These are phyloP conservation scores for Lodderomyces jiufengensis DNA, from an alignment of 1,139 yeast genomes.

Conservation along the genomic window DNA sequence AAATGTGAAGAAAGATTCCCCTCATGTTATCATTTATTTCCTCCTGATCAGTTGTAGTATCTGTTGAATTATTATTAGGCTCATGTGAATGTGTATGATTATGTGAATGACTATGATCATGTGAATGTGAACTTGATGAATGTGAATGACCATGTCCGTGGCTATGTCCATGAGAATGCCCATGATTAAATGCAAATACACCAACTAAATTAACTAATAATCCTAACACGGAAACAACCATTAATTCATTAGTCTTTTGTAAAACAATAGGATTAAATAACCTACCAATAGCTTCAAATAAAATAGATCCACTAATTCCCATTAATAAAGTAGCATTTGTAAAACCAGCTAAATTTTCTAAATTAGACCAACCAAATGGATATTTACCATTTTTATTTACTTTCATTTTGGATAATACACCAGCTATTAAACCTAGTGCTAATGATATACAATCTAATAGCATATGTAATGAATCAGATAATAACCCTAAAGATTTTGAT, in stretches of 20 bases:
- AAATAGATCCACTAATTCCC: slow-evolving; percentile 85
- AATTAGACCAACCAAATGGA: slow-evolving; percentile 83
- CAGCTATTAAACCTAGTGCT: slow-evolving; percentile 86
- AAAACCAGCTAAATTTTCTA: slow-evolving; percentile 92
- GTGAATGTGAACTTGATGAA: slow-evolving; percentile 26
- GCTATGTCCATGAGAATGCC: slow-evolving; percentile 41
- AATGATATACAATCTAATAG: slow-evolving; percentile 89
- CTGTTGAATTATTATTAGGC: background rate
- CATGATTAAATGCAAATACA: slow-evolving; percentile 90
- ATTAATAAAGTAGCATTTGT: slow-evolving; percentile 86
- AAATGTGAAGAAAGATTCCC: slow-evolving; percentile 87
- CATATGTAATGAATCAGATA: slow-evolving; percentile 96
- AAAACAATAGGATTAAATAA: slow-evolving; percentile 71
- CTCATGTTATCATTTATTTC: slow-evolving; percentile 80
- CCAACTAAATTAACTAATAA: slow-evolving; percentile 87
- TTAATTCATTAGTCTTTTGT: slow-evolving; percentile 78
- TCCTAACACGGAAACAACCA: slow-evolving; percentile 82
- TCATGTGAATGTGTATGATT: slow-evolving; percentile 19
- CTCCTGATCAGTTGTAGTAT: slow-evolving; percentile 10
- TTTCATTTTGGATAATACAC: slow-evolving; percentile 49
- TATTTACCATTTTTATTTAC: slow-evolving; percentile 59
- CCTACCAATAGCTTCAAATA: slow-evolving; percentile 83
- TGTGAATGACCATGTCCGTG: slow-evolving; percentile 32
- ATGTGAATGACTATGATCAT: slow-evolving; percentile 17
- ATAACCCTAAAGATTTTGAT: slow-evolving; percentile 84